Evolutionary conservation across 2,329 filamentous ascomycete genomes (phyloP).

Genomic region (Tolypocladium cylindrosporum): DNA sequence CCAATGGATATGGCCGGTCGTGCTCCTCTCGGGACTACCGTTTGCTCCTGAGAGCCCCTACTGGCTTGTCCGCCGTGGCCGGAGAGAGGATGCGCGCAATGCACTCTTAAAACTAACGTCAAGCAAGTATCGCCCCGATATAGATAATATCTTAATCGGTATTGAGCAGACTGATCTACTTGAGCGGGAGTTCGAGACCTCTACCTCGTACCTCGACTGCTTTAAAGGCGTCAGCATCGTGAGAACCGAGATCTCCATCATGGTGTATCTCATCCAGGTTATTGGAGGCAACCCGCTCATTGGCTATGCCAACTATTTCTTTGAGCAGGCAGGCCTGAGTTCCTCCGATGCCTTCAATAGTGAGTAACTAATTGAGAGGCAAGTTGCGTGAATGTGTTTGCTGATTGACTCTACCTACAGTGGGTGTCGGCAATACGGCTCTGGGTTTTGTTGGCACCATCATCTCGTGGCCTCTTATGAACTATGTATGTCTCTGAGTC

Average conservation of each 20-base stretch:
- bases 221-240: constrained; percentile 37
- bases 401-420: neutral
- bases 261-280: constrained; percentile 57
- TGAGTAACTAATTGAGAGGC: neutral
- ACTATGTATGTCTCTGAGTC: constrained; percentile 8
- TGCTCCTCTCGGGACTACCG: constrained; percentile 33
- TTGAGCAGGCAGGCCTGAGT: constrained; percentile 20
- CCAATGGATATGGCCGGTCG: constrained; percentile 39
- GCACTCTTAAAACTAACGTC: constrained; percentile 34
- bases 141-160: constrained; percentile 35
- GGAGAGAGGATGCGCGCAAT: constrained; percentile 27
- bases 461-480: constrained; percentile 29
- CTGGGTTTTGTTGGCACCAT: constrained; percentile 30
- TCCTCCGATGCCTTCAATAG: constrained; percentile 12
- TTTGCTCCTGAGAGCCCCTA: constrained; percentile 41
- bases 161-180: constrained; percentile 49
- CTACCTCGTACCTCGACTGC: constrained; percentile 39
- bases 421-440: constrained; percentile 25
- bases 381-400: no score
- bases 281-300: constrained; percentile 54
- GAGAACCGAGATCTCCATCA: constrained; percentile 46
- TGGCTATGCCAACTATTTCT: constrained; percentile 44
- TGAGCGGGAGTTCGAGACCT: constrained; percentile 39
- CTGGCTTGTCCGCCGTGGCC: constrained; percentile 36
- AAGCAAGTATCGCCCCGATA: constrained; percentile 9